Percentiles rank a stretch among this genome's conserved stretches.
phyloP scores from a whole-genome alignment of 176 grass and related monocot species.

The Rhynchospora tenuis region DNA sequence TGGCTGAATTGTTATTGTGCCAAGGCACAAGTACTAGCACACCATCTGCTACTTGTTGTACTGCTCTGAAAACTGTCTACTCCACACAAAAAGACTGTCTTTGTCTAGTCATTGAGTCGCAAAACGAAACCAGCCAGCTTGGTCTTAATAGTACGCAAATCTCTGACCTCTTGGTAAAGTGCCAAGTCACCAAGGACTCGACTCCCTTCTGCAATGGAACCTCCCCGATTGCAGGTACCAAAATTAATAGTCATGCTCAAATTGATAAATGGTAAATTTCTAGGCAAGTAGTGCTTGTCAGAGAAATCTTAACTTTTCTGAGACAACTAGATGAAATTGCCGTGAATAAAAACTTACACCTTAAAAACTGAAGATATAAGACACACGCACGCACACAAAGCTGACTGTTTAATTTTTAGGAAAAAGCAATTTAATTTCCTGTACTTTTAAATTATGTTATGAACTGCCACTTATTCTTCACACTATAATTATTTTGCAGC shows the following conservation, averaged over 20 bases:
- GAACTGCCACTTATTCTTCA: neutral
- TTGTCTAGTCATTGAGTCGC: neutral
- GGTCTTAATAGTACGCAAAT: neutral
- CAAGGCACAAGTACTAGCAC: neutral
- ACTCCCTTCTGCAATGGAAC: neutral
- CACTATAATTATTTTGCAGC: conserved; percentile 10
- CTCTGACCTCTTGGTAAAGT: neutral
- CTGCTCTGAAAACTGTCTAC: neutral
- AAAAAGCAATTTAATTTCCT: neutral
- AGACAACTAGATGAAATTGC: neutral
- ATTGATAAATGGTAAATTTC: neutral
- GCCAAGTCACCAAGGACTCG: neutral
- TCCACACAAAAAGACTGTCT: neutral
- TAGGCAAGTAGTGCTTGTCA: neutral
- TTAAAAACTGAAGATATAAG: too few relatives aligned
- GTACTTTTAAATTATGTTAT: neutral
- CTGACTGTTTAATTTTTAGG: neutral
- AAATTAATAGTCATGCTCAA: neutral
- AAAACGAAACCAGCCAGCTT: neutral
- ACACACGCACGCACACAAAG: neutral
- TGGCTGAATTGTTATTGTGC: neutral
- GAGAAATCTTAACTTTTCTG: neutral
- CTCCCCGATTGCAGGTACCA: neutral
- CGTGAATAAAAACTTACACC: too few relatives aligned
- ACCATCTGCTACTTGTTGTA: neutral